These are phyloP conservation scores for Erodium trifolium DNA, from an alignment of 441 rosid genomes.

Conservation along the genomic window DNA sequence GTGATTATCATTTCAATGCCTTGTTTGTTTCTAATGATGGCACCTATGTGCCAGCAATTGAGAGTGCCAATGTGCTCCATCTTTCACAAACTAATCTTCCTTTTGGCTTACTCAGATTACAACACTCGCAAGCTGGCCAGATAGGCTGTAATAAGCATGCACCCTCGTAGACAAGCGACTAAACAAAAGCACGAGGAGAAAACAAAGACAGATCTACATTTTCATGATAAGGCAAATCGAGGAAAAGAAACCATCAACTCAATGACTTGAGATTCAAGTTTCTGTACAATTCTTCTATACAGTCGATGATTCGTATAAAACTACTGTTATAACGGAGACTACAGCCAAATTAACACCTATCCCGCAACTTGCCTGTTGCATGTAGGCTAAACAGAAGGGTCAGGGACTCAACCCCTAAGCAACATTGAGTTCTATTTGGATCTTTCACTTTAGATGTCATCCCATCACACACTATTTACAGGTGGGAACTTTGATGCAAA, in stretches of 20 bases:
- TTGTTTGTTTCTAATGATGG: background rate
- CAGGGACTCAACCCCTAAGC: too few species aligned
- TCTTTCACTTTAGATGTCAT: background rate
- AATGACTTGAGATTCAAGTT: background rate
- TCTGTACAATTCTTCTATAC: constrained; percentile 1
- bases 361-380: background rate
- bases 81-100: background rate
- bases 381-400: too few species aligned
- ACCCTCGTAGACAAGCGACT: too few species aligned
- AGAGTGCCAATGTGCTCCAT: background rate
- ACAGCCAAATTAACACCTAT: background rate
- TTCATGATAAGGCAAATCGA: background rate
- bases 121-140: background rate
- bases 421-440: background rate
- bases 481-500: constrained; percentile 29
- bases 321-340: background rate
- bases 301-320: background rate
- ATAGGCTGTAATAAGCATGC: background rate
- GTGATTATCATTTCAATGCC: background rate
- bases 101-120: background rate
- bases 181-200: background rate
- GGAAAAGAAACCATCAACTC: background rate
- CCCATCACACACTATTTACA: constrained; percentile 20
- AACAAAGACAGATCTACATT: background rate
- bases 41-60: background rate